Evolutionary conservation across 106 monocot genomes (phyloP), one percentile per base, ranked within the genome.

Genomic region (Phalaenopsis equestris): DNA sequence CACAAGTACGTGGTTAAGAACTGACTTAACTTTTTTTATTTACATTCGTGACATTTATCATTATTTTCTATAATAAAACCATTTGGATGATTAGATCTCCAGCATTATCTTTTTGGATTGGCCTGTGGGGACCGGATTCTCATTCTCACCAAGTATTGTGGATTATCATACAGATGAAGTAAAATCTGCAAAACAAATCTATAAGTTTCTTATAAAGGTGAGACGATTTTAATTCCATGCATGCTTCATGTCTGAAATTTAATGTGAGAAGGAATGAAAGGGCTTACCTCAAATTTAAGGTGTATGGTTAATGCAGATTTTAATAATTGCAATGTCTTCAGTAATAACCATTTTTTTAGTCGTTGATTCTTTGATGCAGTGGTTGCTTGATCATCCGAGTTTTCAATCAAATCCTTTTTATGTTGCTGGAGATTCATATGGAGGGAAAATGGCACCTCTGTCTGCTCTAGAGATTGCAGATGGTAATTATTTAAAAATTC

Each of bases 361-460:
- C 30, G 6, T 67, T 16, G 24, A 67, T 30, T 56, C 56, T 17
- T 56, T 12, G 36, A 11, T 84, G 58, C 76, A 94, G 91, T 94
- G 94, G 94, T 79, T 87, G 24, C 39, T 76, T n/a, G 79, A 84
- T n/a, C 87, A 94, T 55, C 91, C 88, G 2, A 38, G 86, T 38
- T 94, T 91, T 76, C 48, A 83, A 2, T 75, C 83, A 6, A 94
- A 91, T 81, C 84, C 89, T 45, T 82, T 94, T 9, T 94, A 91
- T 70, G 73, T 94, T 42, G 84, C 57, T 73, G 94, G 94, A 17
- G 94, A 94, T 83, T 94, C 94, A 8, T 91, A 91, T 82, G 76
- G 81, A 80, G 94, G 94, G 8, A 86, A 81, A 56, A 4, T 77
- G 56, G 79, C 77, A 4, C 81, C 84, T 21, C 5, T 85, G 8